Evolutionary conservation across 164 flowering plant species (phyloP).

Genomic region (Cinnamomum chago): DNA sequence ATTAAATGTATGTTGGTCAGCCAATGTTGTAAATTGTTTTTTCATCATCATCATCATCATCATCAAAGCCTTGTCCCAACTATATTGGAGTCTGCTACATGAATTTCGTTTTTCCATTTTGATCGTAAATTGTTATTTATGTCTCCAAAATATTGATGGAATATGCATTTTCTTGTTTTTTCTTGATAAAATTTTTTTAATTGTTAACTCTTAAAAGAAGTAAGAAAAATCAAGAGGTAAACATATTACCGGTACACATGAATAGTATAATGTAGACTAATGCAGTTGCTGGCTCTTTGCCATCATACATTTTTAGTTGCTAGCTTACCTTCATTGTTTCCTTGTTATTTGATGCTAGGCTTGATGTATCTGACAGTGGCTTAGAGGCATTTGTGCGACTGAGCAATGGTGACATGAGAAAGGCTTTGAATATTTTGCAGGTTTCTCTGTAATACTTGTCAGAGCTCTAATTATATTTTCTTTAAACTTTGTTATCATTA

Average conservation of each 20-base stretch:
- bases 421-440: conserved; percentile 97
- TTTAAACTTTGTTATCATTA: background rate
- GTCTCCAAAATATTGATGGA: background rate
- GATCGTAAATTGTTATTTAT: no score
- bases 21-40: no score
- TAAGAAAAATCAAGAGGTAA: no score
- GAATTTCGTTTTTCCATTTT: no score
- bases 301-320: background rate
- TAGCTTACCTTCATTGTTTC: background rate
- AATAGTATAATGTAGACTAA: no score
- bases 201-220: no score
- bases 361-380: conserved; percentile 80
- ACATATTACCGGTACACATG: no score
- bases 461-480: background rate
- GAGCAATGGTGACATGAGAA: conserved; percentile 98
- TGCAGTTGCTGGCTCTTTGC: background rate
- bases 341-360: conserved; percentile 34
- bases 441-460: conserved; percentile 25
- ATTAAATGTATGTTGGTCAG: no score
- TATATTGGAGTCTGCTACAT: no score
- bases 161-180: background rate
- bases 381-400: conserved; percentile 79
- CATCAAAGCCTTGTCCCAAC: no score
- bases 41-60: no score
- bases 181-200: no score